phyloP scores from a whole-genome alignment of 805 yeast genomes.

The Metschnikowia vanudenii region DNA sequence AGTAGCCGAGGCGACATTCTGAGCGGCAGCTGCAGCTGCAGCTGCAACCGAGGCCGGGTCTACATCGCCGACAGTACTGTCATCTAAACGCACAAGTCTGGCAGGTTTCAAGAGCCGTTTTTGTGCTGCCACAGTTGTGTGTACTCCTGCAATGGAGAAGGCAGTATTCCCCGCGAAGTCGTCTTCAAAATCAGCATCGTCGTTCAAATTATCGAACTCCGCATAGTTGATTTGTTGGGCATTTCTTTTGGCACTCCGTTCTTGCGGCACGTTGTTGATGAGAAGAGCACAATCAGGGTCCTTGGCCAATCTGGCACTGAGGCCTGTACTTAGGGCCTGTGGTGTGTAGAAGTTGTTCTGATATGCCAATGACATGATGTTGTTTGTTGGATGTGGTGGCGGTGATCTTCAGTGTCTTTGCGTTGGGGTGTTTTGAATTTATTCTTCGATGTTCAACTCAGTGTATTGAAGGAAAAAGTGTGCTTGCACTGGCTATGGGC shows the following conservation, averaged over 20 bases:
- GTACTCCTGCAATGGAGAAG: slow-evolving; percentile 26
- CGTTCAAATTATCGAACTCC: slow-evolving; percentile 66
- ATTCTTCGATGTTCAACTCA: too few species aligned
- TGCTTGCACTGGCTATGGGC: too few species aligned
- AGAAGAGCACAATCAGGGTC: slow-evolving; percentile 72
- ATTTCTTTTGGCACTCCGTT: slow-evolving; percentile 72
- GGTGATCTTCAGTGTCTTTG: too few species aligned
- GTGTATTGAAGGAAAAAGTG: too few species aligned
- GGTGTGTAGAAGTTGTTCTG: slow-evolving; percentile 42
- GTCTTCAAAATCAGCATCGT: slow-evolving; percentile 40
- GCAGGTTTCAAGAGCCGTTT: slow-evolving; percentile 27
- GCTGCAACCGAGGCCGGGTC: too few species aligned
- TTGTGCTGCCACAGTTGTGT: slow-evolving; percentile 35
- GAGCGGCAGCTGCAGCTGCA: too few species aligned
- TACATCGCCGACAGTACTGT: slow-evolving; percentile 6
- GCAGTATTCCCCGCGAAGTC: slow-evolving; percentile 15
- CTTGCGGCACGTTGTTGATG: slow-evolving; percentile 64
- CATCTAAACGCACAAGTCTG: slow-evolving; percentile 12
- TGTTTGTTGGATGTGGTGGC: too few species aligned
- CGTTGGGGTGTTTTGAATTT: too few species aligned
- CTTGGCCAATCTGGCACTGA: slow-evolving; percentile 62
- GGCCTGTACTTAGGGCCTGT: slow-evolving; percentile 78
- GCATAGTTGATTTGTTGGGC: slow-evolving; percentile 78
- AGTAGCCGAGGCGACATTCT: slow-evolving; percentile 2
- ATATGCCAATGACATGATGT: slow-evolving; percentile 17